These are phyloP conservation scores for Boletus rufocinnamomeus DNA, from an alignment of 768 basidiomycete species.

Conservation along the genomic window DNA sequence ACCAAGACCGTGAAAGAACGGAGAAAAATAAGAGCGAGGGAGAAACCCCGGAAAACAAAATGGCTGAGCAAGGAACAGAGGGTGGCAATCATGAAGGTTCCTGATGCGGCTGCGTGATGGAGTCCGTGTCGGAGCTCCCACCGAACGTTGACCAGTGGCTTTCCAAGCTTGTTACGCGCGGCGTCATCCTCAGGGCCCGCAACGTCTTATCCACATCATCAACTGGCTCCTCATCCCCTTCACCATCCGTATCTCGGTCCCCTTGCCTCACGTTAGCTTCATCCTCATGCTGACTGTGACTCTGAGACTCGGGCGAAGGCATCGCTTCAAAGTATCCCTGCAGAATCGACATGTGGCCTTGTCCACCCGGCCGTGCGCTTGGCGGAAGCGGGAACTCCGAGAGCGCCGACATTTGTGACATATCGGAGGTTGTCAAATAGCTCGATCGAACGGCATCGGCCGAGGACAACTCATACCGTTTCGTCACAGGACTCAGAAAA, in stretches of 20 bases:
- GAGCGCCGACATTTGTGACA: conserved; percentile 67
- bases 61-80: not conserved
- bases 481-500: conserved; percentile 19
- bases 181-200: conserved; percentile 9
- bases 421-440: conserved; percentile 59
- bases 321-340: conserved; percentile 44
- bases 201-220: conserved; percentile 20
- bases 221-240: conserved; percentile 4
- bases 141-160: conserved; percentile 30
- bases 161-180: conserved; percentile 12
- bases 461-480: conserved; percentile 28
- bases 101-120: conserved; percentile 18
- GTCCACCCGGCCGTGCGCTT: conserved; percentile 26
- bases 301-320: conserved; percentile 2
- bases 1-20: conserved; percentile 7
- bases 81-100: conserved; percentile 11
- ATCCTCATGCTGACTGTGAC: not conserved
- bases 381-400: conserved; percentile 76
- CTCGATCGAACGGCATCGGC: conserved; percentile 48
- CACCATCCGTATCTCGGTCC: not conserved
- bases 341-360: conserved; percentile 40
- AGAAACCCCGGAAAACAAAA: not conserved
- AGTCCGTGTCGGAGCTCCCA: conserved; percentile 28
- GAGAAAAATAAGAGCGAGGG: no score
- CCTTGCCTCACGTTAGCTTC: not conserved